Evolutionary conservation across 2,329 filamentous ascomycete species (phyloP), one percentile per base, ranked within the genome.

Genomic region (Ceratocystis diversiconidia): DNA sequence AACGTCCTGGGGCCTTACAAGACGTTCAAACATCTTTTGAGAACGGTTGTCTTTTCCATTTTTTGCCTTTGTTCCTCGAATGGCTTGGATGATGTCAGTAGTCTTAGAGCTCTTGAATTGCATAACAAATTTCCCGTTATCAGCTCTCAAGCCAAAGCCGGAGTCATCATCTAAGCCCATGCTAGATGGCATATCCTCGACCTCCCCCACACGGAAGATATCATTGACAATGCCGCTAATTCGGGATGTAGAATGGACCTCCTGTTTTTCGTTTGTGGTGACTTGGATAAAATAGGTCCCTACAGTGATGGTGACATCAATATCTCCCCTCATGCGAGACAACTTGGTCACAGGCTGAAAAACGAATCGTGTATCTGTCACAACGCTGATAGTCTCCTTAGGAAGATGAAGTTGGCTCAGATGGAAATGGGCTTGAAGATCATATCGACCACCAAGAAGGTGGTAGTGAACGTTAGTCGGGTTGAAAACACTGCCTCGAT

Each of bases 121-220:
- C 84, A 88, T 87, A 64, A 87, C 81, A 62, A 87, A 84, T 73
- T 85, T 87, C 69, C 85, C 85, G 68, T 84, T 85, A 70, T 88
- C 85, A 2, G 85, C 85, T 62, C 85, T 79, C 32, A 88, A 75
- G 0, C 85, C 85, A 72, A 88, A 88, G 1, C 84, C 82, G 2
- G 82, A 83, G 69, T 87, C 84, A 66, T 88, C 85, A 66, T 87
- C 85, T 0, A 81, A 82, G 67, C 84, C 80, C 64, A 86, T 83
- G 1, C 82, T 83, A 2, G 82, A 83, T 4, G 84, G 79, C 3
- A 84, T 82, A 74, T 88, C 85, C 66, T 88, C 85, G 15, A 88
- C 80, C 65, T 88, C 85, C 3, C 82, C 79, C 2, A 88, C 76
- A 8, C 84, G 81, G 73, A 88, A 88, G 41, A 88, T 86, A 69